A percentile compares a stretch with the other conserved stretches of the same genome.
Evolutionary conservation across 306 rosid species (phyloP).

Genomic region (Cyclanthera cordifolia): DNA sequence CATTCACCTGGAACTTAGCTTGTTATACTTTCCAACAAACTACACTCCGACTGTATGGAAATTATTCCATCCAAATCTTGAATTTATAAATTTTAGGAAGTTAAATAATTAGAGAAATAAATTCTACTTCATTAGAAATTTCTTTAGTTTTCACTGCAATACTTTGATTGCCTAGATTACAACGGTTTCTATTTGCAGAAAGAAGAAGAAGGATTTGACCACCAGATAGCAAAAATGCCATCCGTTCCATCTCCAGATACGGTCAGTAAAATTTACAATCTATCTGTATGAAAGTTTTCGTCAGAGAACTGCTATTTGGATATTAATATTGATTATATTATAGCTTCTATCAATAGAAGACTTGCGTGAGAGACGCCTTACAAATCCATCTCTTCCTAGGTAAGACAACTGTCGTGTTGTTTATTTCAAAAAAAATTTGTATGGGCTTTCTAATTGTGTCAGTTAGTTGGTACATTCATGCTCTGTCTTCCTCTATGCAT

Average conservation of each 20-base stretch:
- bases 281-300: background rate
- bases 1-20: background rate
- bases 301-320: background rate
- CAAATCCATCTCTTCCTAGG: constrained; percentile 83
- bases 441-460: background rate
- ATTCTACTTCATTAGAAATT: background rate
- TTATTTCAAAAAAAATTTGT: background rate
- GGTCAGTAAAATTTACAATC: constrained; percentile 28
- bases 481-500: background rate
- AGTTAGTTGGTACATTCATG: background rate
- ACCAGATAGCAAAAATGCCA: constrained; percentile 61
- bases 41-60: background rate
- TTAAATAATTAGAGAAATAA: background rate
- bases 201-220: constrained; percentile 64
- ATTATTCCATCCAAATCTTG: background rate
- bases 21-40: background rate
- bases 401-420: constrained; percentile 11
- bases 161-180: background rate
- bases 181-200: constrained; percentile 30
- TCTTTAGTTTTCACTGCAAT: background rate
- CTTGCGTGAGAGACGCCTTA: constrained; percentile 63
- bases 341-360: constrained; percentile 88
- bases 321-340: constrained; percentile 13
- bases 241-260: constrained; percentile 58
- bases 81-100: background rate